Percentiles rank a stretch among this genome's conserved stretches.
Evolutionary conservation across 228 moss, liverwort and hornwort genomes (phyloP).

Genomic region (Sphagnum fallax): DNA sequence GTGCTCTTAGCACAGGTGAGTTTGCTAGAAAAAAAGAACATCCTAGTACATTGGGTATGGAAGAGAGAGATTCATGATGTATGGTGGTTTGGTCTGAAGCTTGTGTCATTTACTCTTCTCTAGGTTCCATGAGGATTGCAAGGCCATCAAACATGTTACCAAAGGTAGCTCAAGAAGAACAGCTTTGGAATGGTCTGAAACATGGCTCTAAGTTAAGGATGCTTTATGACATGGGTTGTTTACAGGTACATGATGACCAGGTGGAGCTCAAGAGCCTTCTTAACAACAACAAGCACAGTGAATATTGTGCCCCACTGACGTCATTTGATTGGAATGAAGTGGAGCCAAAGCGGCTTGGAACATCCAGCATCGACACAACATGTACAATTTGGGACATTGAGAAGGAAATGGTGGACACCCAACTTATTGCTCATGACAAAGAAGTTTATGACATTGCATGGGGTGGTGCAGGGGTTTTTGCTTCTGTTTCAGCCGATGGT

Average conservation of each 20-base stretch:
- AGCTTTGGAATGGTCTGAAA: too few relatives aligned
- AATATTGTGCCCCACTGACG: conserved; percentile 79
- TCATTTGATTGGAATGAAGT: conserved; percentile 92
- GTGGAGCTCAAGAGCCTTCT: conserved; percentile 74
- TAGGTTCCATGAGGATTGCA: too few relatives aligned
- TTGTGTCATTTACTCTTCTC: too few relatives aligned
- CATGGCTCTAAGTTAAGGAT: too few relatives aligned
- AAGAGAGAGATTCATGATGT: too few relatives aligned
- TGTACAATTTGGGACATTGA: conserved; percentile 96
- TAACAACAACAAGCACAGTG: conserved; percentile 83
- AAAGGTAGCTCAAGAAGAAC: too few relatives aligned
- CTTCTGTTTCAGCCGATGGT: conserved; percentile 90
- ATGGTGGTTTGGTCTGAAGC: too few relatives aligned
- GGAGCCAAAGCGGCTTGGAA: conserved; percentile 75
- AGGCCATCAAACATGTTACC: too few relatives aligned
- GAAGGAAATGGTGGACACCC: conserved; percentile 78
- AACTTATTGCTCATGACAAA: conserved; percentile 84
- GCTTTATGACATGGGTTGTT: too few relatives aligned
- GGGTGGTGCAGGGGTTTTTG: conserved; percentile 88
- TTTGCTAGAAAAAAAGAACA: too few relatives aligned
- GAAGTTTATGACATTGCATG: conserved; percentile 94
- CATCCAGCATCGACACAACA: conserved; percentile 86
- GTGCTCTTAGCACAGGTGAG: too few relatives aligned
- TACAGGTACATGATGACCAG: conserved; percentile 26
- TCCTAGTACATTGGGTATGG: too few relatives aligned